phyloP scores from a whole-genome alignment of 2,329 filamentous ascomycete species.

The Fusarium beomiforme region DNA sequence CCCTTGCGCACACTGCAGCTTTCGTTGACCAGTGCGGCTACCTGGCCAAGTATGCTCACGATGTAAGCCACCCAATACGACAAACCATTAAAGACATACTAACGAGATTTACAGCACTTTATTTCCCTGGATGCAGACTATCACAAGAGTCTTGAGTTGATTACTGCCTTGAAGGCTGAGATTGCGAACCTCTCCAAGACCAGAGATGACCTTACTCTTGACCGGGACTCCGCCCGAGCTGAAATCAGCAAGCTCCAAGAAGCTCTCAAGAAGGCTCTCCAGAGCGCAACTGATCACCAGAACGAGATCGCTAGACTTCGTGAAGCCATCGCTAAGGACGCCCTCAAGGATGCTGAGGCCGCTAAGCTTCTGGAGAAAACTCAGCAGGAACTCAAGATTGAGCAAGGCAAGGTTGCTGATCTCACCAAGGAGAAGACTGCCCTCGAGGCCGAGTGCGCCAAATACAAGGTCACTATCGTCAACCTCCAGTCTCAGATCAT shows the following conservation, averaged over 20 bases:
- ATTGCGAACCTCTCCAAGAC: background rate
- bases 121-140: background rate
- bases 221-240: background rate
- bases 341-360: background rate
- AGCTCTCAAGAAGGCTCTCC: background rate
- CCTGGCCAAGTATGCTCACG: conserved; percentile 24
- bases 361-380: background rate
- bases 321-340: background rate
- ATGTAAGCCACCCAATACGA: background rate
- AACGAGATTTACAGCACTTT: background rate
- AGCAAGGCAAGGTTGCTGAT: background rate
- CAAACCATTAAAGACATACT: background rate
- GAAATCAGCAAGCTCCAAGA: background rate
- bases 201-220: background rate
- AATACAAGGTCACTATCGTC: background rate
- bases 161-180: background rate
- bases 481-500: background rate
- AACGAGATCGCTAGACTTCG: background rate
- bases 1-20: conserved; percentile 12
- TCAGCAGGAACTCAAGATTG: background rate
- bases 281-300: background rate
- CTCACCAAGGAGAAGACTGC: background rate
- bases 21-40: conserved; percentile 31
- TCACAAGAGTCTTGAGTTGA: background rate
- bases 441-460: background rate